These are phyloP conservation scores for Phytophthora parvispora DNA, from an alignment of 352 stramenopile species.

Conservation along the genomic window DNA sequence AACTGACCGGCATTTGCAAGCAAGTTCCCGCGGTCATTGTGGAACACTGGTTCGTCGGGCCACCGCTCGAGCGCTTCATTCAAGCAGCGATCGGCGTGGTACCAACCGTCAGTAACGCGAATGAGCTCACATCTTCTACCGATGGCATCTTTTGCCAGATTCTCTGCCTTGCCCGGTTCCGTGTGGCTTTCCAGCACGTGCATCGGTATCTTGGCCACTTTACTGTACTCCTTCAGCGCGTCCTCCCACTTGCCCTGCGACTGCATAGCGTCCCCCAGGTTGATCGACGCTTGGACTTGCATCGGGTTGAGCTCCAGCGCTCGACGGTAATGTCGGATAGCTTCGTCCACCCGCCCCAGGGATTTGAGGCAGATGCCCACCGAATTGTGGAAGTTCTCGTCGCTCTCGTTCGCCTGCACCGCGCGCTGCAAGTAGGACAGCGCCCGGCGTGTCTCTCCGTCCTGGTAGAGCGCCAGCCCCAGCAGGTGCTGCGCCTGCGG, in stretches of 20 bases:
- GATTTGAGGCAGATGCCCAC: slow-evolving; percentile 61
- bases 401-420: slow-evolving; percentile 50
- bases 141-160: slow-evolving; percentile 45
- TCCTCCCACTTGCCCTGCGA: slow-evolving; percentile 62
- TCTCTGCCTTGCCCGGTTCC: slow-evolving; percentile 25
- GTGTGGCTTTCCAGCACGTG: slow-evolving; percentile 19
- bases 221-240: slow-evolving; percentile 62
- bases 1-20: slow-evolving; percentile 62
- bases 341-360: slow-evolving; percentile 48
- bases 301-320: slow-evolving; percentile 65
- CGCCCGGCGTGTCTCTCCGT: slow-evolving; percentile 39
- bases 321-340: slow-evolving; percentile 52
- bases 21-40: slow-evolving; percentile 71
- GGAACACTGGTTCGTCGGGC: slow-evolving; percentile 63
- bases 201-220: slow-evolving; percentile 38
- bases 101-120: slow-evolving; percentile 54
- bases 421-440: slow-evolving; percentile 52
- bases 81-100: slow-evolving; percentile 64
- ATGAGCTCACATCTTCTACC: slow-evolving; percentile 66
- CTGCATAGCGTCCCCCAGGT: slow-evolving; percentile 63
- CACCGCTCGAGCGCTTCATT: slow-evolving; percentile 57
- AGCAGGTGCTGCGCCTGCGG: slow-evolving; percentile 58
- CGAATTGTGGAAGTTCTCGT: slow-evolving; percentile 65
- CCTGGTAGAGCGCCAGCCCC: slow-evolving; percentile 57
- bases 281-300: slow-evolving; percentile 53